Evolutionary conservation across 164 flowering plant genomes (phyloP).

Genomic region (Magnolia changhungtana): DNA sequence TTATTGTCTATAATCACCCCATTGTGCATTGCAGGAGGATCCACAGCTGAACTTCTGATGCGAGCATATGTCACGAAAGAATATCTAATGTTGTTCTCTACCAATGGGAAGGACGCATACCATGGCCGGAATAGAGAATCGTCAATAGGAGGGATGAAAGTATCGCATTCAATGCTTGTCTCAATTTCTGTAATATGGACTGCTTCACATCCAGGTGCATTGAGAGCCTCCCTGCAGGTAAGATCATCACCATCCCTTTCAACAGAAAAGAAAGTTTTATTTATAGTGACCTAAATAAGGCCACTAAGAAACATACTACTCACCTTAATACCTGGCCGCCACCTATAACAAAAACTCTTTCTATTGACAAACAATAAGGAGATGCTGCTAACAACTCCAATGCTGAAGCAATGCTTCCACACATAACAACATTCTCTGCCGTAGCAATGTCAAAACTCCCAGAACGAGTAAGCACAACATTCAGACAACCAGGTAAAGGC

Average conservation of each 20-base stretch:
- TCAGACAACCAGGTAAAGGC: conserved; percentile 86
- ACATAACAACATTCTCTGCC: conserved; percentile 80
- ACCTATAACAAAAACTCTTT: conserved; percentile 83
- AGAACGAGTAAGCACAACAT: conserved; percentile 87
- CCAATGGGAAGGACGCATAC: conserved; percentile 72
- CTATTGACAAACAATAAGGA: conserved; percentile 77
- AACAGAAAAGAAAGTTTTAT: neutral
- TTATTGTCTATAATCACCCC: conserved; percentile 25
- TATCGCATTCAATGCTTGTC: conserved; percentile 73
- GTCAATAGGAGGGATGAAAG: conserved; percentile 80
- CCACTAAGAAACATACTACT: conserved; percentile 12
- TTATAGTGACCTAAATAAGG: neutral
- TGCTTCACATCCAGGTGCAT: conserved; percentile 79
- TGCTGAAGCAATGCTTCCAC: conserved; percentile 80
- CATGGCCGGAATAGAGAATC: conserved; percentile 64
- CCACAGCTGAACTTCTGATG: conserved; percentile 44
- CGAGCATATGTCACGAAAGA: conserved; percentile 75
- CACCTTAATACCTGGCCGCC: conserved; percentile 86
- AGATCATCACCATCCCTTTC: conserved; percentile 3
- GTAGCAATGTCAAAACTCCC: conserved; percentile 73
- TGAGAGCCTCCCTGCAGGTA: conserved; percentile 67
- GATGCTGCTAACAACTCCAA: conserved; percentile 70
- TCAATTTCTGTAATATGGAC: conserved; percentile 83
- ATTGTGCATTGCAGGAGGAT: conserved; percentile 21
- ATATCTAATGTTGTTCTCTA: conserved; percentile 62